Conservation (phyloP, 768 basidiomycete genomes). For the Phaffia australis region DNA sequence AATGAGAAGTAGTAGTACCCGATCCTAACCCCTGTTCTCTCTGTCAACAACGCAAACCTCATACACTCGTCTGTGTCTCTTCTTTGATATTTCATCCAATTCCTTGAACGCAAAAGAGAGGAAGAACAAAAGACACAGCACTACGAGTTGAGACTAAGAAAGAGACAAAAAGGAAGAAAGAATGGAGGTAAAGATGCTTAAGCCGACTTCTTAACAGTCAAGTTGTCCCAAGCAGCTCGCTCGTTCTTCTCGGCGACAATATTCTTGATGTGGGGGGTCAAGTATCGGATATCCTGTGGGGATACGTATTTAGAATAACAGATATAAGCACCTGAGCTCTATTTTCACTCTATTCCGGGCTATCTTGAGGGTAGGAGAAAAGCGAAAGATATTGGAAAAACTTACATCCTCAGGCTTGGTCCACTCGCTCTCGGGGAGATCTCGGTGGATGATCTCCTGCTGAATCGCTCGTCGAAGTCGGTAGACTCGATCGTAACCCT, state of each 20-base stretch:
- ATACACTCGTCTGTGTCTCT: no score
- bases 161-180: no score
- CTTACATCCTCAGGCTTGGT: constrained; percentile 61
- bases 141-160: no score
- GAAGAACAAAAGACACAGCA: no score
- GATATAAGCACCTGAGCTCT: not conserved
- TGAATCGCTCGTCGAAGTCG: constrained; percentile 78
- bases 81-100: no score
- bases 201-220: constrained; percentile 43
- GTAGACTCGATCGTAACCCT: constrained; percentile 81
- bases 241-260: constrained; percentile 67
- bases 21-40: no score
- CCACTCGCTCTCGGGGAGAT: constrained; percentile 75
- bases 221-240: constrained; percentile 67
- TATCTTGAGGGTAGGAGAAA: constrained; percentile 7
- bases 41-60: no score
- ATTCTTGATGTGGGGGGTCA: constrained; percentile 61
- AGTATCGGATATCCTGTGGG: constrained; percentile 75
- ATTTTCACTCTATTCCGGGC: not conserved
- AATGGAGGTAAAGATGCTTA: no score
- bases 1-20: no score
- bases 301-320: not conserved
- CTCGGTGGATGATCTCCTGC: constrained; percentile 62
- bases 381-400: constrained; percentile 11
- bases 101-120: no score